These are phyloP conservation scores for Arabis hirsuta DNA, from an alignment of 345 rosid genomes.

Conservation along the genomic window DNA sequence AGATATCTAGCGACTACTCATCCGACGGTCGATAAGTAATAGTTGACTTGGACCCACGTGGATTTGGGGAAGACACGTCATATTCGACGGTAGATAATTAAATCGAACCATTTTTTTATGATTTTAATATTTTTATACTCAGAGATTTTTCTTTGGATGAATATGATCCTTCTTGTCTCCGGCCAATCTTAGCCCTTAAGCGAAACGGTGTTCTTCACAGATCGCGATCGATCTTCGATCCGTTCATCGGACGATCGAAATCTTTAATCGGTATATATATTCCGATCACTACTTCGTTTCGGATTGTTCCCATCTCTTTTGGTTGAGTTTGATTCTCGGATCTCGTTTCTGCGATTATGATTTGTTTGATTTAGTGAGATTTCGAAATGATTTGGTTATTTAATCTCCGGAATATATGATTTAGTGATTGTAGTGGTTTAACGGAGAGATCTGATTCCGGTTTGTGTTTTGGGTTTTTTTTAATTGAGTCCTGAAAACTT, in stretches of 20 bases:
- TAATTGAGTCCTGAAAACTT: neutral
- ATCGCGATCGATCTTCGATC: slow-evolving; percentile 33
- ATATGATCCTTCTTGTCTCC: slow-evolving; percentile 18
- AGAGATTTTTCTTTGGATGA: neutral
- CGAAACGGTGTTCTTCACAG: slow-evolving; percentile 18
- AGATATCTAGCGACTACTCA: neutral
- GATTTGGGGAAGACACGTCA: slow-evolving; percentile 24
- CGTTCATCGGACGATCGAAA: slow-evolving; percentile 29
- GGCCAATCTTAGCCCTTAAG: slow-evolving; percentile 34
- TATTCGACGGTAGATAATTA: neutral
- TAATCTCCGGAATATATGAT: neutral
- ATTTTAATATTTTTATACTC: neutral
- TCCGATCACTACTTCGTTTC: neutral
- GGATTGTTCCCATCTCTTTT: neutral
- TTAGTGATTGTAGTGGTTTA: slow-evolving; percentile 38
- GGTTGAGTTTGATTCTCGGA: neutral
- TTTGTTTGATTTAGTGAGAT: slow-evolving; percentile 6
- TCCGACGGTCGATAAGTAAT: neutral
- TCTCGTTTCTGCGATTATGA: slow-evolving; percentile 25
- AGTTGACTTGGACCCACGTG: slow-evolving; percentile 33
- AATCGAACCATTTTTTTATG: neutral
- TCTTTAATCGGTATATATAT: slow-evolving; percentile 17
- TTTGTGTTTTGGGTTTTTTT: neutral
- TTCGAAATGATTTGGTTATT: neutral
- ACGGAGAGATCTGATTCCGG: slow-evolving; percentile 31